Conservation (phyloP, 73 alveolate species). For the Paramecium tetraurelia region DNA sequence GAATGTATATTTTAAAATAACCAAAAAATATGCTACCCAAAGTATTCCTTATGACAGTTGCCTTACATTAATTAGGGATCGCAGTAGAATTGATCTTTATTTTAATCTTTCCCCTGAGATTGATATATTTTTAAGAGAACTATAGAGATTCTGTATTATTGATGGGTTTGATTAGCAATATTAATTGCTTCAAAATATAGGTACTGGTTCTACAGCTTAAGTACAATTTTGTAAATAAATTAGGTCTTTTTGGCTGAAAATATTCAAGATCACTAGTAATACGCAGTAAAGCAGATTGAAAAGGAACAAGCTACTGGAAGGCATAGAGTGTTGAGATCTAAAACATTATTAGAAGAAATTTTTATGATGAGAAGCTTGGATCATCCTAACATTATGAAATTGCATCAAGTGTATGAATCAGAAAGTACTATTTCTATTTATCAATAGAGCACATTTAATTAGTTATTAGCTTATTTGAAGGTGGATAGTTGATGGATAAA, state of each 20-base stretch:
- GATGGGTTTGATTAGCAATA: background rate
- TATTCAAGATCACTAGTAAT: background rate
- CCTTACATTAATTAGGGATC: background rate
- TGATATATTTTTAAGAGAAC: background rate
- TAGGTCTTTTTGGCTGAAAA: conserved; percentile 27
- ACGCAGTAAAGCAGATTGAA: background rate
- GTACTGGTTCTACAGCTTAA: conserved; percentile 27
- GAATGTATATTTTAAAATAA: background rate
- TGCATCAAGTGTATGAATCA: conserved; percentile 76
- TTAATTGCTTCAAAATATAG: background rate
- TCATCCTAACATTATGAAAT: conserved; percentile 87
- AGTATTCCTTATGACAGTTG: background rate
- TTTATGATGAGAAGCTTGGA: conserved; percentile 81
- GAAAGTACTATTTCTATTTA: conserved; percentile 62
- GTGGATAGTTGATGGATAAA: conserved; percentile 9
- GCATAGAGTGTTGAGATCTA: background rate
- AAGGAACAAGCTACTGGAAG: background rate
- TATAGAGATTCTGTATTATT: background rate
- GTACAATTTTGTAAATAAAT: background rate
- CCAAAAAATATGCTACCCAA: background rate
- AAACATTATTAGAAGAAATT: conserved; percentile 84
- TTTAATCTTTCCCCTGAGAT: background rate
- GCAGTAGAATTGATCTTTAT: background rate
- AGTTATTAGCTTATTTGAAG: background rate
- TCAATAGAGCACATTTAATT: conserved; percentile 54